A percentile compares a stretch with the other conserved stretches of the same genome.
These are phyloP conservation scores for Tricholoma furcatifolium DNA, from an alignment of 768 basidiomycete genomes.

Conservation along the genomic window DNA sequence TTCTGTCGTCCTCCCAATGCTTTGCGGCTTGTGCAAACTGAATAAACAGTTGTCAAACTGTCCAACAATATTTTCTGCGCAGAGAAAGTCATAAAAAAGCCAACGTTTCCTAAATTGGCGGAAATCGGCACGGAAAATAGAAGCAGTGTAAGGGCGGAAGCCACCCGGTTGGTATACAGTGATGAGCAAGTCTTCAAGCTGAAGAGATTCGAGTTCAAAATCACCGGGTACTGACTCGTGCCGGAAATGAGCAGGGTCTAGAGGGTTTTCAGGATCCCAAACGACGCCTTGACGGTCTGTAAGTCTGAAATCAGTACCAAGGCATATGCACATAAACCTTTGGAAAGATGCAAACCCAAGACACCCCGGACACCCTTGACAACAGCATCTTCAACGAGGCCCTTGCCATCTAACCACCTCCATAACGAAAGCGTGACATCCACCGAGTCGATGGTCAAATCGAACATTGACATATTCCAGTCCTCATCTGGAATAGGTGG, in stretches of 20 bases:
- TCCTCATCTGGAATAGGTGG: constrained; percentile 41
- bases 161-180: constrained; percentile 93
- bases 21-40: constrained; percentile 94
- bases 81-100: constrained; percentile 93
- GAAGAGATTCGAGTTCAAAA: constrained; percentile 87
- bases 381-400: constrained; percentile 86
- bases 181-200: constrained; percentile 89
- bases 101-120: constrained; percentile 85
- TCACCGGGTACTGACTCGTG: constrained; percentile 75
- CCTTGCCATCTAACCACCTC: constrained; percentile 95
- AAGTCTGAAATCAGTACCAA: constrained; percentile 1
- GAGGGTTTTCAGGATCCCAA: constrained; percentile 82
- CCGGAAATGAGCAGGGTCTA: constrained; percentile 79
- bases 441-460: constrained; percentile 90
- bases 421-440: constrained; percentile 91
- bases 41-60: constrained; percentile 98
- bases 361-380: constrained; percentile 94
- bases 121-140: constrained; percentile 92
- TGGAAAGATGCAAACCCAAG: constrained; percentile 54
- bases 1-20: constrained; percentile 87
- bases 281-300: constrained; percentile 83
- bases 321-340: not conserved
- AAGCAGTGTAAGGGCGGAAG: constrained; percentile 90
- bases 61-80: constrained; percentile 94
- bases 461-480: constrained; percentile 84